Conservation (phyloP, 2,329 filamentous ascomycete genomes). For the Zymoseptoria tritici region DNA sequence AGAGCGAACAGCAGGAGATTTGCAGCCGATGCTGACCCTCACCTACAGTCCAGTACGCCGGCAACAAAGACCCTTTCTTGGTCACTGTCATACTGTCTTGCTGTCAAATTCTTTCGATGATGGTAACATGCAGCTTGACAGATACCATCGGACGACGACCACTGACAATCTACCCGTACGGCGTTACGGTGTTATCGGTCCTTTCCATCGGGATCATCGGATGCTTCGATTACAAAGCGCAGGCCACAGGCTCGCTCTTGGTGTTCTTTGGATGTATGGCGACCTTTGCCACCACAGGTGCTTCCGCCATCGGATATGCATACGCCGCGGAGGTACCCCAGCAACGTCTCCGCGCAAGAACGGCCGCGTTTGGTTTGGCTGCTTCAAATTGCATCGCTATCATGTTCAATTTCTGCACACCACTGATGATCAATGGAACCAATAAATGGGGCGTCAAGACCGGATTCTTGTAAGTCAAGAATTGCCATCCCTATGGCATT, state of each 20-base stretch:
- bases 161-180: slow-evolving; percentile 36
- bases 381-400: slow-evolving; percentile 36
- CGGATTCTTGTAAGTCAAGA: slow-evolving; percentile 35
- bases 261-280: slow-evolving; percentile 40
- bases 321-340: slow-evolving; percentile 37
- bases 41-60: slow-evolving; percentile 31
- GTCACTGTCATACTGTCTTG: slow-evolving; percentile 38
- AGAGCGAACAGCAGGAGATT: background rate
- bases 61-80: slow-evolving; percentile 36
- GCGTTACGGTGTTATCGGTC: slow-evolving; percentile 32
- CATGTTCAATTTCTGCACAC: slow-evolving; percentile 42
- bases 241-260: slow-evolving; percentile 31
- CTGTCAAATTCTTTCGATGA: slow-evolving; percentile 38
- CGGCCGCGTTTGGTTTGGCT: slow-evolving; percentile 35
- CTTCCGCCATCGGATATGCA: slow-evolving; percentile 38
- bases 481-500: background rate
- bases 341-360: slow-evolving; percentile 36
- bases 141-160: slow-evolving; percentile 16
- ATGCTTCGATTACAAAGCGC: slow-evolving; percentile 34
- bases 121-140: slow-evolving; percentile 31
- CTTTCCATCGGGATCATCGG: slow-evolving; percentile 33
- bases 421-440: slow-evolving; percentile 38
- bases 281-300: slow-evolving; percentile 37
- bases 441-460: slow-evolving; percentile 40
- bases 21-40: background rate